Evolutionary conservation across 1,284 basidiomycete genomes (phyloP), one percentile per base, ranked within the genome.

Genomic region (Chondrostereum purpureum): DNA sequence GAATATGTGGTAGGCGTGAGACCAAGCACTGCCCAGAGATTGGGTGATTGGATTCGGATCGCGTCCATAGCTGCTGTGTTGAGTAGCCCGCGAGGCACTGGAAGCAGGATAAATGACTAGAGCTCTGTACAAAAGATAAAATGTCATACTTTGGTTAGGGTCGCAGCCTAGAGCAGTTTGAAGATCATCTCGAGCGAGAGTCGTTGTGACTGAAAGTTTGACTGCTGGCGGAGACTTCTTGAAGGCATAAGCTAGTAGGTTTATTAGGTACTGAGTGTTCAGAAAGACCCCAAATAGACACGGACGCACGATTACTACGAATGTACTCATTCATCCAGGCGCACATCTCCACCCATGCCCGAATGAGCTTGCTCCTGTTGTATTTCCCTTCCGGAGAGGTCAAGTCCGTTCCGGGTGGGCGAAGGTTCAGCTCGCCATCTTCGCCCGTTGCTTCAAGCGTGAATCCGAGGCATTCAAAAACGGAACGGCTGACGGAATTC

Each of bases 311-410:
- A 52, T 75, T 49, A 23, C 65, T 59, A 35, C 72, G 74, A 41
- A 68, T 69, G 53, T 72, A 87, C 49, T 86, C 76, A 2, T 68
- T 62, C 19, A 81, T 50, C 77, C 81, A 87, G 2, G 84, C 75
- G 38, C 76, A 66, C 3, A 83, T 61, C 56, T 91, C 86, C 11
- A 88, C 70, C 87, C 88, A 90, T 17, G 80, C 80, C 20, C 85
- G 73, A 37, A 90, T 70, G 2, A 90, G 68, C 52, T 72, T 81
- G 14, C 70, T 69, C 11, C 80, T 73, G 47, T 70, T 77, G 42
- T 68, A 64, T 39, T 65, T 69, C 6, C 79, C 82, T 24, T 67
- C 61, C 2, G 64, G 53, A 1, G 66, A 69, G 10, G 46, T 58
- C 6, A 68, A 55, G 46, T 83, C 76, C 4, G 77, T 77, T 4